Evolutionary conservation across 176 grass and related monocot species (phyloP).

Genomic region (Bromus sterilis): DNA sequence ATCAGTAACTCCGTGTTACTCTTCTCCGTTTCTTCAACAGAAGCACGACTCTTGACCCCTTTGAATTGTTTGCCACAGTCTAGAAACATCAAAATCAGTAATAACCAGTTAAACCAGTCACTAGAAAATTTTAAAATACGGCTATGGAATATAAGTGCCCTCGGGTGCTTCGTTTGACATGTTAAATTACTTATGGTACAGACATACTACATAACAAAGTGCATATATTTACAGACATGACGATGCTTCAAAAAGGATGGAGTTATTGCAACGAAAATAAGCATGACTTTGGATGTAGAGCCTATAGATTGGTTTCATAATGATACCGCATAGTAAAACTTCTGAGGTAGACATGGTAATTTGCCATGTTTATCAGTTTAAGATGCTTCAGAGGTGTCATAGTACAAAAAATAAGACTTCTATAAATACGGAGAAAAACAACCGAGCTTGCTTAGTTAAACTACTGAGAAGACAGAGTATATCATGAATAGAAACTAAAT

Average conservation of each 20-base stretch:
- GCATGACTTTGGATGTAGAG: background rate
- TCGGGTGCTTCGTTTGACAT: background rate
- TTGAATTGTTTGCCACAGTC: constrained; percentile 71
- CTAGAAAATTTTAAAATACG: background rate
- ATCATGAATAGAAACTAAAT: background rate
- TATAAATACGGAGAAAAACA: background rate
- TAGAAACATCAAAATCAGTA: constrained; percentile 8
- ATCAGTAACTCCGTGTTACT: constrained; percentile 69
- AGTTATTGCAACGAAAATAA: background rate
- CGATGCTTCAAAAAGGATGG: background rate
- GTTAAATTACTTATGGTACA: background rate
- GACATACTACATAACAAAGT: background rate
- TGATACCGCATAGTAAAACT: background rate
- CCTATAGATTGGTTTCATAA: background rate
- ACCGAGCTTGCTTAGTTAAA: background rate
- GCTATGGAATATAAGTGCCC: background rate
- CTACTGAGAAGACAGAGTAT: background rate
- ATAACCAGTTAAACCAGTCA: background rate
- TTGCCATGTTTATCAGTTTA: background rate
- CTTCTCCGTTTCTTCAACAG: constrained; percentile 81
- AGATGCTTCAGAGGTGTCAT: background rate
- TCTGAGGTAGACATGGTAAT: background rate
- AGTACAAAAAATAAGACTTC: no score
- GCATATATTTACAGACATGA: background rate
- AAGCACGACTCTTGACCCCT: constrained; percentile 18